Conservation (phyloP, 1,139 yeast species). For the Candida labiduridarum region DNA sequence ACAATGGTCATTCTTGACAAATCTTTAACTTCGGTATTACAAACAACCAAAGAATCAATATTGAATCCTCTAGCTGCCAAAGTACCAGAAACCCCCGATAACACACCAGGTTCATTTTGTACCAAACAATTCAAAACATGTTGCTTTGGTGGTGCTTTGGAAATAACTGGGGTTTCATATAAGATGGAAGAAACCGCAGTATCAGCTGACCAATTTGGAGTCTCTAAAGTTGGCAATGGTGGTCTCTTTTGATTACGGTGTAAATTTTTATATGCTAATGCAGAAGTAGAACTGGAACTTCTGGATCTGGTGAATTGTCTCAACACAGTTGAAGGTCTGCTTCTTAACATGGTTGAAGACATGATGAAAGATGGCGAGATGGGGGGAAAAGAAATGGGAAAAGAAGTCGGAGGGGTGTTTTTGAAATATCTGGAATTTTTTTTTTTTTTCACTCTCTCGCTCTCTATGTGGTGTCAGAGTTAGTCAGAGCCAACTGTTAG, state of each 20-base stretch:
- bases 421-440: not conserved
- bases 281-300: conserved; percentile 76
- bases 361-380: not conserved
- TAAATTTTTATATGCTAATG: conserved; percentile 89
- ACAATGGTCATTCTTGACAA: conserved; percentile 96
- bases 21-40: conserved; percentile 95
- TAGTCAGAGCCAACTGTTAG: not conserved
- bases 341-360: conserved; percentile 13
- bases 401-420: not conserved
- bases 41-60: conserved; percentile 94
- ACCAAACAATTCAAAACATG: conserved; percentile 96
- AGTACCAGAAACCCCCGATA: conserved; percentile 90
- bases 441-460: not conserved
- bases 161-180: conserved; percentile 87
- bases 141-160: conserved; percentile 68
- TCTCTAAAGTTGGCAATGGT: conserved; percentile 89
- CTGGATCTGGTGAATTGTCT: conserved; percentile 25
- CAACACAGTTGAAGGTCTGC: conserved; percentile 10
- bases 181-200: conserved; percentile 94
- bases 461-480: not conserved
- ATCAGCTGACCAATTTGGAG: conserved; percentile 94
- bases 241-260: conserved; percentile 88
- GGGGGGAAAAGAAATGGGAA: not conserved
- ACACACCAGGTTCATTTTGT: conserved; percentile 98
- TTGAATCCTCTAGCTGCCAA: conserved; percentile 98